Evolutionary conservation across 257 asterid species (phyloP), one percentile per base, ranked within the genome.

Genomic region (Nicotiana sylvestris): DNA sequence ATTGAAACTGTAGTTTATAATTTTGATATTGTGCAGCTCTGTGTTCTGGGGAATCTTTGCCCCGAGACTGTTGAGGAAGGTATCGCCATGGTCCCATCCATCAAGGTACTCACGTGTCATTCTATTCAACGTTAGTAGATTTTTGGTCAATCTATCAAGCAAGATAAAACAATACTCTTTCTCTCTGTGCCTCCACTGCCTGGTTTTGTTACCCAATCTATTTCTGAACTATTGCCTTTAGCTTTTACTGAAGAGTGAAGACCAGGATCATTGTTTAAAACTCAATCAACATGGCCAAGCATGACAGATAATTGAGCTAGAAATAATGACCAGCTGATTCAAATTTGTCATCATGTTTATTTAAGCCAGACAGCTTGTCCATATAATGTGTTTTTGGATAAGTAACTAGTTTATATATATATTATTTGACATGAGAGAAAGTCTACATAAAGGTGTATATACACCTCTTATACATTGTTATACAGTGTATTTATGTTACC

Each of bases 11-110:
- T 27, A 27, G 79, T 27, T 74, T 25, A 62, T 56, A 46, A 21
- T 35, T 39, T 25, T 55, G 7, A 76, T 76, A 11, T 67, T 82
- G 27, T 92, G 90, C 92, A 95, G 99, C 99, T 96, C 25, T 93
- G 86, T 86, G 94, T 85, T 30, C 97, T 95, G 64, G 99, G 99
- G 86, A 95, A 93, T 90, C 97, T 95, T 62, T 93, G 98, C 83
- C 98, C 98, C 0, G 98, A 95, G 84, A 93, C 97, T 3, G 95
- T 91, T 27, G 98, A 94, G 85, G 99, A 96, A 90, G 99, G 92
- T 80, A 90, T 92, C 83, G 93, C 97, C 80, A 91, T 94, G 98
- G 99, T 96, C 83, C 99, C 99, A 6, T 94, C 98, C 46, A 92
- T 94, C 88, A 94, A 94, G 98, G 98, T 95, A 92, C 86, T 82